Percentiles rank a stretch among this genome's conserved stretches.
Conservation (phyloP, 1,284 basidiomycete species). For the Ceratobasidium sp. region DNA sequence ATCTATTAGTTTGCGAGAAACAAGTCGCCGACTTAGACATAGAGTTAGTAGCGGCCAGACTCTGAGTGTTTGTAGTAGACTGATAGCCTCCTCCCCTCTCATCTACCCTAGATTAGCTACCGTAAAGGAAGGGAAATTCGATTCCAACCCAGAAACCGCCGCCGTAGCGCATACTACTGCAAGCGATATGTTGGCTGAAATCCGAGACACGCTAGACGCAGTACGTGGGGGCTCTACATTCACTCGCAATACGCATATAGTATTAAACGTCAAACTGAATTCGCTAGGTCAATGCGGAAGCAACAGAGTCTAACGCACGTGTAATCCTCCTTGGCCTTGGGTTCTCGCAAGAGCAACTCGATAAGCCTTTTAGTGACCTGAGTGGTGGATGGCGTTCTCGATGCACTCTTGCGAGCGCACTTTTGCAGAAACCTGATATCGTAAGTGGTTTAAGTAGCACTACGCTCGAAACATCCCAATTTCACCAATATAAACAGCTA, state of each 20-base stretch:
- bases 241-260: neutral
- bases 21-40: slow-evolving; percentile 56
- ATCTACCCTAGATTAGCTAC: neutral
- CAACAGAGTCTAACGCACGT: slow-evolving; percentile 70
- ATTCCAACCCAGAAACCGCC: slow-evolving; percentile 51
- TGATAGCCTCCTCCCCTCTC: neutral
- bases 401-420: slow-evolving; percentile 63
- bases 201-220: slow-evolving; percentile 61
- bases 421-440: slow-evolving; percentile 63
- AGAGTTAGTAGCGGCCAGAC: slow-evolving; percentile 51
- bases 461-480: slow-evolving; percentile 52
- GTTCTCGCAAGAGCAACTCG: slow-evolving; percentile 68
- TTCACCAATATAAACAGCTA: slow-evolving; percentile 37
- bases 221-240: slow-evolving; percentile 51
- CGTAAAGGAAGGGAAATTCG: slow-evolving; percentile 11
- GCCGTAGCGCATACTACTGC: slow-evolving; percentile 52
- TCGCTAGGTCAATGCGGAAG: slow-evolving; percentile 58
- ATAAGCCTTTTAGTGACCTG: slow-evolving; percentile 65
- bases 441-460: neutral
- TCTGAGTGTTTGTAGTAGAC: neutral
- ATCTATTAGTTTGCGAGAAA: slow-evolving; percentile 68
- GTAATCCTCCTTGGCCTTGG: slow-evolving; percentile 75
- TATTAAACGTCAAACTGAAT: neutral
- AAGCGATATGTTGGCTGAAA: slow-evolving; percentile 59
- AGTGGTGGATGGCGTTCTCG: slow-evolving; percentile 81